These are phyloP conservation scores for Chrysosphaeria jannelii DNA, from an alignment of 2,329 filamentous ascomycete species.

Conservation along the genomic window DNA sequence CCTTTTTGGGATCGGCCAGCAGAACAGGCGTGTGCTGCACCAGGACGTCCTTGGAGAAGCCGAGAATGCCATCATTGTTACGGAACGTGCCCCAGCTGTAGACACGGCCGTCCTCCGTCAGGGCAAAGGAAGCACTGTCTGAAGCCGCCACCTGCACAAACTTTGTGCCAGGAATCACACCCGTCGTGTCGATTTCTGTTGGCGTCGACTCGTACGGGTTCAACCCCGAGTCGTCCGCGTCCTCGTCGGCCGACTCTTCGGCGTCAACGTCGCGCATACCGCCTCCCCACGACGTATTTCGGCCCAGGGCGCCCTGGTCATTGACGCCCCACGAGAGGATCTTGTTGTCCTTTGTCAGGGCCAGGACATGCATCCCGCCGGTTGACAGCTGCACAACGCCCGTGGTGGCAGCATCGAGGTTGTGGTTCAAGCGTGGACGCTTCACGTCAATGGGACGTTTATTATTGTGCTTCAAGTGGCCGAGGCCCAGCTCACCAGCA, in stretches of 20 bases:
- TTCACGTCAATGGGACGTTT: conserved; percentile 40
- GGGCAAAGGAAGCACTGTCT: conserved; percentile 45
- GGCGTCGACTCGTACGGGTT: conserved; percentile 34
- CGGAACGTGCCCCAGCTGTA: conserved; percentile 71
- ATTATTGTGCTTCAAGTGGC: conserved; percentile 27
- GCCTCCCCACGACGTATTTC: conserved; percentile 34
- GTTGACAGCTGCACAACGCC: conserved; percentile 47
- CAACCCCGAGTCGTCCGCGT: conserved; percentile 14
- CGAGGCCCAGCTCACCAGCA: conserved; percentile 59
- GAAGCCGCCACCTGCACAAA: conserved; percentile 34
- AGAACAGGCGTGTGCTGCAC: conserved; percentile 20
- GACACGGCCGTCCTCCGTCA: conserved; percentile 44
- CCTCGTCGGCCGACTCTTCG: conserved; percentile 12
- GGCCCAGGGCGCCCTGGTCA: conserved; percentile 52
- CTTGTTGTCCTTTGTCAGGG: conserved; percentile 50
- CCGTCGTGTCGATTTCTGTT: conserved; percentile 19
- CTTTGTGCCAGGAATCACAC: conserved; percentile 7
- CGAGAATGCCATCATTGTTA: conserved; percentile 19
- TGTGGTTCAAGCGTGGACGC: conserved; percentile 37
- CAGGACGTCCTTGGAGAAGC: conserved; percentile 7
- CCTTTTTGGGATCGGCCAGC: conserved; percentile 32
- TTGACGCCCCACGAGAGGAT: conserved; percentile 74
- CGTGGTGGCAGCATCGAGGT: conserved; percentile 22
- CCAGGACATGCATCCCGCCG: conserved; percentile 58
- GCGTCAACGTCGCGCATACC: conserved; percentile 22